A percentile compares a stretch with the other conserved stretches of the same genome.
Evolutionary conservation across 495 filamentous ascomycete genomes (phyloP).

Genomic region (Margaritispora aquatica): DNA sequence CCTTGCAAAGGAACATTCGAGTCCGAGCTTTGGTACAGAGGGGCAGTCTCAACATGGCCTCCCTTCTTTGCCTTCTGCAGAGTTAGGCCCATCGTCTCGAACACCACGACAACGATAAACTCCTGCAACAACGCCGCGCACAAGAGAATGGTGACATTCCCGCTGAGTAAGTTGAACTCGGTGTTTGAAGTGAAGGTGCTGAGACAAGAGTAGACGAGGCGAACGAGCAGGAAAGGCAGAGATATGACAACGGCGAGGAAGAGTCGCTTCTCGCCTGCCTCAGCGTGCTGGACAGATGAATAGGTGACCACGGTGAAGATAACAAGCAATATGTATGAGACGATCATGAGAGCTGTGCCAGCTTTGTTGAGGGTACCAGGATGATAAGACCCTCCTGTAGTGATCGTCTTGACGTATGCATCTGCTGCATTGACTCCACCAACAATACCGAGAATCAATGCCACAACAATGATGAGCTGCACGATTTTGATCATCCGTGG

Average conservation of each 20-base stretch:
- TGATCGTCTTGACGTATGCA: background rate
- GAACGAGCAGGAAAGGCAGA: conserved; percentile 34
- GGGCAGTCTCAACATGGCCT: background rate
- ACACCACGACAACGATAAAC: conserved; percentile 29
- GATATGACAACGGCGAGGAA: conserved; percentile 31
- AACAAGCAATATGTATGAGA: conserved; percentile 16
- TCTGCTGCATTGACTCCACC: conserved; percentile 21
- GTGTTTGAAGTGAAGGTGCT: conserved; percentile 28
- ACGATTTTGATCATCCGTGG: conserved; percentile 14
- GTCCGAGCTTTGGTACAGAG: background rate
- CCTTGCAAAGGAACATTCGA: background rate
- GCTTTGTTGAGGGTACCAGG: conserved; percentile 19
- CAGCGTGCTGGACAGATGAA: conserved; percentile 13
- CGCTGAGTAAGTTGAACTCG: conserved; percentile 30
- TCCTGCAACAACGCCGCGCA: conserved; percentile 37
- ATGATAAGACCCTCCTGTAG: conserved; percentile 1
- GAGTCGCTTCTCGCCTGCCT: conserved; percentile 28
- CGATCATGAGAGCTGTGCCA: conserved; percentile 19
- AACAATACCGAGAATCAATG: conserved; percentile 26
- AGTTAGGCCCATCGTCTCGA: conserved; percentile 32
- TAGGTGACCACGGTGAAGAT: conserved; percentile 19
- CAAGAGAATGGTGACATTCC: conserved; percentile 30
- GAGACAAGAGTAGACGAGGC: conserved; percentile 32
- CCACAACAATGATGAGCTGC: conserved; percentile 20
- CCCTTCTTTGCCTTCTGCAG: conserved; percentile 6